Percentiles rank a stretch among this genome's conserved stretches.
phyloP scores from a whole-genome alignment of 2,329 filamentous ascomycete species.

The Fusarium sp. region DNA sequence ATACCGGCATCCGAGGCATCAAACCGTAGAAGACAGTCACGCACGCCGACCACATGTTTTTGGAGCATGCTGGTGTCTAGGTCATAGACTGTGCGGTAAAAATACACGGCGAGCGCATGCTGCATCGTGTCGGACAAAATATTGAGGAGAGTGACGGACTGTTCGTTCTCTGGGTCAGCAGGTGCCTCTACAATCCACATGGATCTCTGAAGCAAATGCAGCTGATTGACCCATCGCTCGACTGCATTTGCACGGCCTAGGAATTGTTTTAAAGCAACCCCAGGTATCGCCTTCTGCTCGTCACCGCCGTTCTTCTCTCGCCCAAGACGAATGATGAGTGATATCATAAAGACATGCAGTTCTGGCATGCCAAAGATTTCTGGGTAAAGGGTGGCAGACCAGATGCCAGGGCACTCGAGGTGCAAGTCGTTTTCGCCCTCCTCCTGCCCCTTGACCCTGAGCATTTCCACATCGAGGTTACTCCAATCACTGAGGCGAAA shows the following conservation, averaged over 20 bases:
- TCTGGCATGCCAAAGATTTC: constrained; percentile 35
- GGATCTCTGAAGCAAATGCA: constrained; percentile 9
- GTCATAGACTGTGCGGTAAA: constrained; percentile 30
- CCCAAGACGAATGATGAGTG: constrained; percentile 19
- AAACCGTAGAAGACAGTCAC: constrained; percentile 28
- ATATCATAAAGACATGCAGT: constrained; percentile 27
- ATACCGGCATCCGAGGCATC: constrained; percentile 16
- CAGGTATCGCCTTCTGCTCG: background rate
- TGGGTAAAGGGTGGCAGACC: constrained; percentile 30
- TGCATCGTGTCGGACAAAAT: constrained; percentile 28
- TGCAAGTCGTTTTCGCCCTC: constrained; percentile 37
- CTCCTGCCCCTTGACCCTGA: constrained; percentile 12
- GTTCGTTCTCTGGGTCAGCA: constrained; percentile 15
- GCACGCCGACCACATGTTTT: constrained; percentile 20
- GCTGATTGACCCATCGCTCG: constrained; percentile 27
- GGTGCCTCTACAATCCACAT: constrained; percentile 11
- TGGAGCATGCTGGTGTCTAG: constrained; percentile 23
- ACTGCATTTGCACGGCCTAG: constrained; percentile 23
- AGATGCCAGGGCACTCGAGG: constrained; percentile 25
- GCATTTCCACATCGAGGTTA: constrained; percentile 28
- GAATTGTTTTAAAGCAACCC: constrained; percentile 11
- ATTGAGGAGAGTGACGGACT: constrained; percentile 12
- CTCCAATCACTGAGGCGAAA: constrained; percentile 23
- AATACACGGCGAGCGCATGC: constrained; percentile 26
- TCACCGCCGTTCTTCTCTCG: constrained; percentile 15